phyloP scores from a whole-genome alignment of 2,329 filamentous ascomycete genomes.

The Sclerotinia subarctica region DNA sequence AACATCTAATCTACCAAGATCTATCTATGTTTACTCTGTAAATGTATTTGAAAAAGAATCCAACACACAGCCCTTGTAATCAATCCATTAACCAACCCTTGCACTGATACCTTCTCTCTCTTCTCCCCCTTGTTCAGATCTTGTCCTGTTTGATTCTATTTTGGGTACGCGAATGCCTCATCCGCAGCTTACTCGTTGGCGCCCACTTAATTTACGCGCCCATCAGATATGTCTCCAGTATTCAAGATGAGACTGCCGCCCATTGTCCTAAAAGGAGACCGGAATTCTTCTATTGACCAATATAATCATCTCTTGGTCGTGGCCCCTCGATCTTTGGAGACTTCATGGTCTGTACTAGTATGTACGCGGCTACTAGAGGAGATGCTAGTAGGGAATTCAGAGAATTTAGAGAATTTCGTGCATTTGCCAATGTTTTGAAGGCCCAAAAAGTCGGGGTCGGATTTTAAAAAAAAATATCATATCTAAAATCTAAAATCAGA shows the following conservation, averaged over 20 bases:
- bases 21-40: slow-evolving; percentile 10
- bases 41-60: background rate
- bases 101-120: background rate
- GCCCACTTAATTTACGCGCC: slow-evolving; percentile 20
- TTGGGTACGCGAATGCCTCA: slow-evolving; percentile 21
- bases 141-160: slow-evolving; percentile 16
- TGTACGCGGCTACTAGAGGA: slow-evolving; percentile 16
- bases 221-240: slow-evolving; percentile 19
- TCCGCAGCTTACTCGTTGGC: slow-evolving; percentile 20
- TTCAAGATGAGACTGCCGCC: slow-evolving; percentile 22
- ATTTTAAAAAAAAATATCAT: slow-evolving; percentile 1
- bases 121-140: slow-evolving; percentile 11
- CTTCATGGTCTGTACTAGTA: background rate
- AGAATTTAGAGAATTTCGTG: slow-evolving; percentile 6
- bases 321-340: slow-evolving; percentile 17
- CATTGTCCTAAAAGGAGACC: slow-evolving; percentile 18
- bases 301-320: slow-evolving; percentile 7
- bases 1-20: slow-evolving; percentile 10
- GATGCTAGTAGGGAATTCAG: slow-evolving; percentile 8
- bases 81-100: background rate
- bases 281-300: slow-evolving; percentile 9
- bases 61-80: slow-evolving; percentile 1
- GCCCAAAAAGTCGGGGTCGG: slow-evolving; percentile 15
- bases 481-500: slow-evolving; percentile 21
- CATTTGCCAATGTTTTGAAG: slow-evolving; percentile 13